Evolutionary conservation across 257 asterid species (phyloP), one percentile per base, ranked within the genome.

Genomic region (Solanum dulcamara): DNA sequence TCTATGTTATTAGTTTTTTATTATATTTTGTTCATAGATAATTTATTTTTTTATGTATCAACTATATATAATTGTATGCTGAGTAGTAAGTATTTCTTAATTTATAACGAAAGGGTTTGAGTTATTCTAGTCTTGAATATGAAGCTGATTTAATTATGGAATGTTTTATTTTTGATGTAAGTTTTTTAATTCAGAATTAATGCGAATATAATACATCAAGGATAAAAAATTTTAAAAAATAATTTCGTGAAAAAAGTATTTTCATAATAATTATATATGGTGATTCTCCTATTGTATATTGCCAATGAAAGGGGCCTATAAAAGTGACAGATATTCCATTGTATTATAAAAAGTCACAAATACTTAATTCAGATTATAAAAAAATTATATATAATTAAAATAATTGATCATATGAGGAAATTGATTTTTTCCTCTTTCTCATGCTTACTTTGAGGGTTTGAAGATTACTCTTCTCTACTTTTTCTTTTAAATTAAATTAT

Each of bases 111-210:
- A 55, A 3, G 24, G 11, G 20, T 55, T 55, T 55, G 64, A 22
- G 28, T 55, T 8, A 55, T 10, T 55, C 26, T 1, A 55, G 5
- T 5, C 2, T 55, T 55, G 4, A 9, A 22, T 55, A 20, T 51
- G 3, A 51, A 17, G 2, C 17, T 55, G 0, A 2, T 8, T 50
- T 50, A 14, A 38, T 50, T 50, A 50, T 8, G 15, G 6, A 17
- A 0, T 2, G 5, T 0, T 7, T 4, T 55, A 2, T 7, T 8
- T 57, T 20, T n/a, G 3, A 9, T n/a, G 5, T n/a, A n/a, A n/a
- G 1, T 59, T 59, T 55, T 0, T 10, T 55, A 8, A 55, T 55
- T 17, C n/a, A 17, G 3, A 51, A 2, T 51, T 17, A 17, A 0
- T 51, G 17, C 1, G 10, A 51, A 51, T 51, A 22, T 20, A 4